Base-by-base conservation (phyloP, 2,329 filamentous ascomycete species). In the Bipolaris sorokiniana region DNA sequence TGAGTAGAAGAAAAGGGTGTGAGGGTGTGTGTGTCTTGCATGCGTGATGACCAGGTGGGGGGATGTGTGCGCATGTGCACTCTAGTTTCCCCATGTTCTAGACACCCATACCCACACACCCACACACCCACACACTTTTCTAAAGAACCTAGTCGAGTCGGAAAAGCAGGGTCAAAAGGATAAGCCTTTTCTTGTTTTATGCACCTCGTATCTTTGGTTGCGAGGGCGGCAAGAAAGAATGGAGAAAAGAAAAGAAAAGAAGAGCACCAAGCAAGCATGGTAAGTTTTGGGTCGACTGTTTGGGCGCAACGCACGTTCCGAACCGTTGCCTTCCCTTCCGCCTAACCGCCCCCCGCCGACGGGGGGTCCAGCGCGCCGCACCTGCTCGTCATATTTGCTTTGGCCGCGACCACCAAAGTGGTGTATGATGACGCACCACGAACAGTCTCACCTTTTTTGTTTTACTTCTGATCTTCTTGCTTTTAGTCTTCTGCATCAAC, bases 321-420 rank as follows among this genome's bases (percentile, higher is more conserved):
- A 51, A 47, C 54, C 48, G 54, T 55, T 40, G 41, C 38, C 38
- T 45, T 51, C 47, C 38, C 38, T 45, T 51, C 47, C 53, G 47
- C 36, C 20, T 33, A 51, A 51, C 47, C 38, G 38, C 13, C 23
- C 33, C 40, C 40, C 53, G 33, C 48, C 18, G 47, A 55, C 40
- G 31, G 47, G 47, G 47, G 52, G 26, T 7, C 26, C 26, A 41
- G 15, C 20, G 38, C 38, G 18, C 38, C 38, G 38, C 40, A 33
- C 28, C 23, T 50, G 48, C 18, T 45, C 54, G 41, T 56, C 41
- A 51, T 50, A 42, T 41, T 16, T 26, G 20, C 54, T 41, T 16
- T 26, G 20, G 20, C 7, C 7, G 11, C 18, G 11, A 15, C 6
- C 3, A 13, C 10, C 10, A 20, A 20, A 20, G 37, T 20, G 50